phyloP scores from a whole-genome alignment of 257 asterid genomes.

The Solanum pimpinellifolium region DNA sequence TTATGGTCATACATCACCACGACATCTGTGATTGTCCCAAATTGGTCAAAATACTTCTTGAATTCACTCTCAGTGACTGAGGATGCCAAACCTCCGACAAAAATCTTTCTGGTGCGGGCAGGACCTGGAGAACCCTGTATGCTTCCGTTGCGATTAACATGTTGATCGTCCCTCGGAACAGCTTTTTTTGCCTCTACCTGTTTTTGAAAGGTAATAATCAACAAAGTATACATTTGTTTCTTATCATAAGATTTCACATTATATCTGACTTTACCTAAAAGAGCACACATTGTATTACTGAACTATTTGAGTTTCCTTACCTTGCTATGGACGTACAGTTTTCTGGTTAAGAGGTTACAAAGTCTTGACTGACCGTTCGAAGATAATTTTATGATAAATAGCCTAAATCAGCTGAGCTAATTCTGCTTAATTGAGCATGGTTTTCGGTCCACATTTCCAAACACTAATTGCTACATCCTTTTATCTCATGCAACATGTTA shows the following conservation, averaged over 20 bases:
- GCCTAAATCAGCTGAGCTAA: neutral
- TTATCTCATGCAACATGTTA: neutral
- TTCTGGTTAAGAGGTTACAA: neutral
- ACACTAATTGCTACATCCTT: neutral
- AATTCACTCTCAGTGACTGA: constrained; percentile 72
- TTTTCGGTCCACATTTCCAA: neutral
- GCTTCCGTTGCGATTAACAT: constrained; percentile 27
- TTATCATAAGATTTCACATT: neutral
- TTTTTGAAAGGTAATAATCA: neutral
- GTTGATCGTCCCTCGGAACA: constrained; percentile 77
- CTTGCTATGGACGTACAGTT: neutral
- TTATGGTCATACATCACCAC: constrained; percentile 94
- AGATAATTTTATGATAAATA: neutral
- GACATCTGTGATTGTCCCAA: constrained; percentile 66
- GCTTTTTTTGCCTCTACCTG: constrained; percentile 97
- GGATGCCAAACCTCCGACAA: constrained; percentile 87
- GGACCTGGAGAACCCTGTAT: constrained; percentile 68
- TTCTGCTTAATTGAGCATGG: neutral
- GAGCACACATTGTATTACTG: neutral
- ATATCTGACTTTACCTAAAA: neutral
- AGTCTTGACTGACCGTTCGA: neutral
- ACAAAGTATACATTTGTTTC: neutral
- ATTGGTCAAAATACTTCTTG: constrained; percentile 77
- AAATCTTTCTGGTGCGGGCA: constrained; percentile 66
- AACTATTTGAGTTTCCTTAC: neutral